Percentiles rank a stretch among this genome's conserved stretches.
These are phyloP conservation scores for Mycena chlorophos DNA, from an alignment of 768 basidiomycete species.

Conservation along the genomic window DNA sequence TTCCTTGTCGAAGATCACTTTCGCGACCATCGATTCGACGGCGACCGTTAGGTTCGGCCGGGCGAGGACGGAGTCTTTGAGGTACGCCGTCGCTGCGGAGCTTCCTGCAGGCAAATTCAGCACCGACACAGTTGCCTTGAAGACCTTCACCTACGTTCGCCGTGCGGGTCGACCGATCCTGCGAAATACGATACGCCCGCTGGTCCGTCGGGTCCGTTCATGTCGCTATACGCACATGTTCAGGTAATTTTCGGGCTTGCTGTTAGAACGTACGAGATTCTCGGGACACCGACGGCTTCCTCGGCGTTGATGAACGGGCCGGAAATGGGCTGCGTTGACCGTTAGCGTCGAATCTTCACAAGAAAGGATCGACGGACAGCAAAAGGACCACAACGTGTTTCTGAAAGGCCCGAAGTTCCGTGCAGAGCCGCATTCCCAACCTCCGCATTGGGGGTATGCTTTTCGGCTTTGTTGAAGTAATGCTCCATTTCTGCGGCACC, in stretches of 20 bases:
- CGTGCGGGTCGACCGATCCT: constrained; percentile 16
- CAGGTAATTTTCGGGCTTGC: too few species aligned
- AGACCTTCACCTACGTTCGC: constrained; percentile 13
- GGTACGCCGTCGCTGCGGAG: constrained; percentile 27
- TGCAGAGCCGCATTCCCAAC: constrained; percentile 10
- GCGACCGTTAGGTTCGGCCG: constrained; percentile 27
- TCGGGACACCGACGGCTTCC: constrained; percentile 40
- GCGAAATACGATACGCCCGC: constrained; percentile 21
- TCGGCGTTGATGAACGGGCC: constrained; percentile 42
- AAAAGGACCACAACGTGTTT: constrained; percentile 6
- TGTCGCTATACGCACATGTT: constrained; percentile 35
- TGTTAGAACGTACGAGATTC: constrained; percentile 4
- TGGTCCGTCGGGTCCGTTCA: constrained; percentile 30
- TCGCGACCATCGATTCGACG: constrained; percentile 4
- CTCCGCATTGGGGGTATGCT: constrained; percentile 10
- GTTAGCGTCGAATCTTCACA: neutral
- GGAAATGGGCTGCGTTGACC: constrained; percentile 11
- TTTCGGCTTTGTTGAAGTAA: constrained; percentile 21
- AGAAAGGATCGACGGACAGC: constrained; percentile 1
- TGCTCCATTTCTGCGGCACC: constrained; percentile 11
- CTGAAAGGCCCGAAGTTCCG: constrained; percentile 1
- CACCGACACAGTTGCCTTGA: constrained; percentile 17
- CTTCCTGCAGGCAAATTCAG: neutral
- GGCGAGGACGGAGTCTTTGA: constrained; percentile 22
- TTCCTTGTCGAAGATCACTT: constrained; percentile 6